These are phyloP conservation scores for Pycnococcus provasolii DNA, from an alignment of 139 green algal species.

Conservation along the genomic window DNA sequence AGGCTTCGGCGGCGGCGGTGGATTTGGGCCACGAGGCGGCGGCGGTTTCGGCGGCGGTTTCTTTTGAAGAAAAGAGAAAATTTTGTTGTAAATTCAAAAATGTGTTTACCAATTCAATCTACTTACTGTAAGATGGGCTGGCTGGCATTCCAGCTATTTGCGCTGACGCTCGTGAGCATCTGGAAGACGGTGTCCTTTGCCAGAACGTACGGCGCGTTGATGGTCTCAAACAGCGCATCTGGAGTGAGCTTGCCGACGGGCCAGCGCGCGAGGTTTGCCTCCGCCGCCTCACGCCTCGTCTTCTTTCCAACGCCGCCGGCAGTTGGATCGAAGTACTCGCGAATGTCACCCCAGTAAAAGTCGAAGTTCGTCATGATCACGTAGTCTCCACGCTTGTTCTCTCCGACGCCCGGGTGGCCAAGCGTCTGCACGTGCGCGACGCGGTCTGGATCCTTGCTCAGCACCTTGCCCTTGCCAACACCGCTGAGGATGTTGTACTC, in stretches of 20 bases:
- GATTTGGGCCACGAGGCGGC: no score
- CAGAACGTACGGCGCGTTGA: neutral
- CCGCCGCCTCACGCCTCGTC: neutral
- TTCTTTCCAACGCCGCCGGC: neutral
- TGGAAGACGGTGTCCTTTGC: constrained; percentile 1
- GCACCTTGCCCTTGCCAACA: neutral
- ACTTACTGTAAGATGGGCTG: neutral
- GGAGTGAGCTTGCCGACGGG: neutral
- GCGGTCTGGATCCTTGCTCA: neutral
- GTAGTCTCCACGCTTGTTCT: neutral
- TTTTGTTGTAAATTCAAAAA: no score
- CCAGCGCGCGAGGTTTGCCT: neutral
- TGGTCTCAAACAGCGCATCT: neutral
- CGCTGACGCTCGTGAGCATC: neutral
- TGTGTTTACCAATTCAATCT: no score
- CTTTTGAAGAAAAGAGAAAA: no score
- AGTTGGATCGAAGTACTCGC: constrained; percentile 2
- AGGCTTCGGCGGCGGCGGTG: no score
- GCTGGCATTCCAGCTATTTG: neutral
- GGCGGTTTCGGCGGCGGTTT: no score
- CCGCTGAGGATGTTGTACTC: neutral
- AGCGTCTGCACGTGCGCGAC: constrained; percentile 1
- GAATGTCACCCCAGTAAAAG: neutral
- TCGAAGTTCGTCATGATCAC: constrained; percentile 1
- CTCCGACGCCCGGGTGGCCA: neutral